These are phyloP conservation scores for Pisolithus orientalis DNA, from an alignment of 768 basidiomycete genomes.

Conservation along the genomic window DNA sequence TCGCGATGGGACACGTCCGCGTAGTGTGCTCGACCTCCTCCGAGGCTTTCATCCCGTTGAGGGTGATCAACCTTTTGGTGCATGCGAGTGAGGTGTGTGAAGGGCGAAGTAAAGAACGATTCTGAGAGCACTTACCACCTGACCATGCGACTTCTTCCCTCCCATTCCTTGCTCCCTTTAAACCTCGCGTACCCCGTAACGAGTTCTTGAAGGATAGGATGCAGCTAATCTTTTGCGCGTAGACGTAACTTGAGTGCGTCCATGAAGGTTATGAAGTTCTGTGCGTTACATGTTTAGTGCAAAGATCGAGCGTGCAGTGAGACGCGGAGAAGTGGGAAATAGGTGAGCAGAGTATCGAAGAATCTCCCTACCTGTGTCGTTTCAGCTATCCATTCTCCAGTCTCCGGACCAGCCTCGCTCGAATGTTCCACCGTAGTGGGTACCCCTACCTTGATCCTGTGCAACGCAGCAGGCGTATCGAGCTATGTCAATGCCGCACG, in stretches of 20 bases:
- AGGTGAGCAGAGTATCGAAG: too few species aligned
- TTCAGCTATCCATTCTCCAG: too few species aligned
- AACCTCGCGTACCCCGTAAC: slow-evolving; percentile 92
- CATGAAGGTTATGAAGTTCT: slow-evolving; percentile 99
- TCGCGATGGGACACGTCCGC: too few species aligned
- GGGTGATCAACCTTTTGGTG: slow-evolving; percentile 74
- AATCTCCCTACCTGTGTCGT: too few species aligned
- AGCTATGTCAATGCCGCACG: too few species aligned
- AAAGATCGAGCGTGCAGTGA: too few species aligned
- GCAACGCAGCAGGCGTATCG: too few species aligned
- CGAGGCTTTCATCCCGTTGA: slow-evolving; percentile 95
- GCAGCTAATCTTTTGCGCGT: slow-evolving; percentile 95
- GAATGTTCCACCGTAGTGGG: too few species aligned
- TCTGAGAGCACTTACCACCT: slow-evolving; percentile 58
- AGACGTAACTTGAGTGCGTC: slow-evolving; percentile 89
- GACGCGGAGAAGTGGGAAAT: too few species aligned
- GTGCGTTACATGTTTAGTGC: not conserved
- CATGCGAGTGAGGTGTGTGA: not conserved
- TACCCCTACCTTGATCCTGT: too few species aligned
- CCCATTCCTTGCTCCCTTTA: slow-evolving; percentile 94
- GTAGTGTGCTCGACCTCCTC: slow-evolving; percentile 47
- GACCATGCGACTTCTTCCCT: slow-evolving; percentile 85
- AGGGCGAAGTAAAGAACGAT: not conserved
- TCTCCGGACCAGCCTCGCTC: too few species aligned
- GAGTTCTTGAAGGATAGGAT: slow-evolving; percentile 92